Evolutionary conservation across 805 yeast genomes (phyloP), one percentile per base, ranked within the genome.

Genomic region (Starmerella apis): DNA sequence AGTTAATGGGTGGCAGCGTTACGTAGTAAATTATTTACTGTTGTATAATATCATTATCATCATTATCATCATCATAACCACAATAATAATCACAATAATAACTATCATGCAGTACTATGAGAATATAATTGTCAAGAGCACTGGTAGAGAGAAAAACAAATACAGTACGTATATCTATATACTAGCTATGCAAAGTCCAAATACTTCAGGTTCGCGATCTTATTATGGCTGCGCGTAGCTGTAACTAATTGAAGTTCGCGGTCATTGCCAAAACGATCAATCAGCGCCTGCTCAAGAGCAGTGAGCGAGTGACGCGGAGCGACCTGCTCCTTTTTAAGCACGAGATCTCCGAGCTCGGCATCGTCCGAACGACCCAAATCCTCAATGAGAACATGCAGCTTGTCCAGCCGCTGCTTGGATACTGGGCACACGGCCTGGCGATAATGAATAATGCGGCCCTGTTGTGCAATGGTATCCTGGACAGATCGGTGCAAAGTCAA

Each of bases 361-460:
- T 4, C 38, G 27, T 19, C 14, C 4, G 25, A 58, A 53, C 19
- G 25, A 19, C 31, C 45, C 13, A 36, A 30, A 37, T 63, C 68
- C 47, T 63, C 61, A 22, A 62, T 45, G 7, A 63, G 58, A 23
- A 62, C 58, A 16, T 56, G 54, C 14, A 63, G 47, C 30, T 33
- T 41, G 13, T 53, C 59, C 14, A 61, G 57, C 25, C 64, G 60
- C 50, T 56, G 57, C 46, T 61, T 62, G 19, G 68, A 63, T 14
- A 63, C 65, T 5, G 66, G 66, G 42, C 66, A 63, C 43, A 55
- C 47, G 13, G 55, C 55, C 51, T 63, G 65, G 20, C 54, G 54
- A 55, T 62, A 64, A 36, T 57, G 61, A 18, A 64, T 51, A 25
- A 64, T 50, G 20, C 52, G 46, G 47, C 63, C 65, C 6, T 46